Conservation (phyloP, 2,329 filamentous ascomycete species). For the Exophiala sp. region DNA sequence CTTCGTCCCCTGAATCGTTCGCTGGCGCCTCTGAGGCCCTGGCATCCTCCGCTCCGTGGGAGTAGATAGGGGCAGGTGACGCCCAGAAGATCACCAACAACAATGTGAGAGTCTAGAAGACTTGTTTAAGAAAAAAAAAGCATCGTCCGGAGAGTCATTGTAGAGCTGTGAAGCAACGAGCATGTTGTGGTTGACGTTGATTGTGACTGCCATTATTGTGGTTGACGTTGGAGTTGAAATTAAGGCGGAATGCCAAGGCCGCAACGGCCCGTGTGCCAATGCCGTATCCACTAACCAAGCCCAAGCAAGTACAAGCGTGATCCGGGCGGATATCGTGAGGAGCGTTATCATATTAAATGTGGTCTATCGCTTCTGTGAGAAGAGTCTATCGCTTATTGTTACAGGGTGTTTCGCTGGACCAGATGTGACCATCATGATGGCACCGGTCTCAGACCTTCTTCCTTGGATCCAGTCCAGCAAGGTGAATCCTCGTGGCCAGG, state of each 20-base stretch:
- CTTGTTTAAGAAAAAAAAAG: too few relatives aligned
- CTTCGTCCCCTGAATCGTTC: neutral
- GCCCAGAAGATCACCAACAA: neutral
- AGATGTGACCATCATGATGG: too few relatives aligned
- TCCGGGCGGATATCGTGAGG: too few relatives aligned
- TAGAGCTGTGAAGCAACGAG: too few relatives aligned
- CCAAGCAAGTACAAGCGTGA: neutral
- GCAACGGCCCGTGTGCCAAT: neutral
- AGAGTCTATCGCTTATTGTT: neutral
- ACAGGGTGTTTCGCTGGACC: neutral
- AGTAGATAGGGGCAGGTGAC: conserved; percentile 1
- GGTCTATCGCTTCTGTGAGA: too few relatives aligned
- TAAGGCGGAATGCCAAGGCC: neutral
- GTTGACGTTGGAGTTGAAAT: neutral
- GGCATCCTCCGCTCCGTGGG: neutral
- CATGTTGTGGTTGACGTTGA: neutral
- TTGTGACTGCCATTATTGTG: neutral
- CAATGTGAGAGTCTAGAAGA: neutral
- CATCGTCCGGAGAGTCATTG: too few relatives aligned
- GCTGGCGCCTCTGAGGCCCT: neutral
- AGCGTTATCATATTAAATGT: neutral
- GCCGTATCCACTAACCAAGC: too few relatives aligned
- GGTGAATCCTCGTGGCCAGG: conserved; percentile 34
- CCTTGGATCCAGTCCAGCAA: conserved; percentile 31
- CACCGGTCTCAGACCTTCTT: conserved; percentile 29